Percentiles rank a stretch among this genome's conserved stretches.
Evolutionary conservation across 2,329 filamentous ascomycete species (phyloP).

Genomic region (Fusarium armeniacum): DNA sequence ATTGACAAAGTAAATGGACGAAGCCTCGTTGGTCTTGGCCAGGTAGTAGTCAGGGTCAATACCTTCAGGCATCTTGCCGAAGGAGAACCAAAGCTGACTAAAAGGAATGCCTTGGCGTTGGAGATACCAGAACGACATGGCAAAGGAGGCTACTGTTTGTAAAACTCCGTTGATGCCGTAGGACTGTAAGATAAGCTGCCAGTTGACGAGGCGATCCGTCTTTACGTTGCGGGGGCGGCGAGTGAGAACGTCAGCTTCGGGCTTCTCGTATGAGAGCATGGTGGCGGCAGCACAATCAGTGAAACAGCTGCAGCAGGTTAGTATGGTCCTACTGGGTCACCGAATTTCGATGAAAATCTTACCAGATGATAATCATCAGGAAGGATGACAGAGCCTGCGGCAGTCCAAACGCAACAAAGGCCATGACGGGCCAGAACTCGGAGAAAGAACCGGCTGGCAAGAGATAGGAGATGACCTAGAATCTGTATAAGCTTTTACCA

Average conservation of each 20-base stretch:
- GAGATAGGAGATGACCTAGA: constrained; percentile 66
- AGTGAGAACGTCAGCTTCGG: constrained; percentile 80
- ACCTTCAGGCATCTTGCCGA: constrained; percentile 66
- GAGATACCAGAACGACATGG: constrained; percentile 77
- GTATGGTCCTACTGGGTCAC: no score
- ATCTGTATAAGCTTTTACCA: neutral
- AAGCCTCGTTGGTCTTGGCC: constrained; percentile 72
- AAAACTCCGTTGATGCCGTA: constrained; percentile 79
- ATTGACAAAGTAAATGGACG: constrained; percentile 84
- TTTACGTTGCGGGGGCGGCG: constrained; percentile 69
- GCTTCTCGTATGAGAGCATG: constrained; percentile 80
- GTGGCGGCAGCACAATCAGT: constrained; percentile 82
- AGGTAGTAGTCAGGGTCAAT: constrained; percentile 68
- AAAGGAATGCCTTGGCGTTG: constrained; percentile 75
- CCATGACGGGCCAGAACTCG: constrained; percentile 83
- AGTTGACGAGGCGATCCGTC: constrained; percentile 80
- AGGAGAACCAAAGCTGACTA: constrained; percentile 75
- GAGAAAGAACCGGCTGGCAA: constrained; percentile 80
- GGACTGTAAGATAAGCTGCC: constrained; percentile 78
- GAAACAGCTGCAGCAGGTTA: constrained; percentile 68
- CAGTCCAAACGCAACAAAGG: constrained; percentile 78
- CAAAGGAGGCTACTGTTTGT: constrained; percentile 71
- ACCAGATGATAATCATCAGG: constrained; percentile 78
- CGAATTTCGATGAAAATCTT: neutral
- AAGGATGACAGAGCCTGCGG: constrained; percentile 81